phyloP scores from a whole-genome alignment of 805 yeast species.

The Candida boidinii region DNA sequence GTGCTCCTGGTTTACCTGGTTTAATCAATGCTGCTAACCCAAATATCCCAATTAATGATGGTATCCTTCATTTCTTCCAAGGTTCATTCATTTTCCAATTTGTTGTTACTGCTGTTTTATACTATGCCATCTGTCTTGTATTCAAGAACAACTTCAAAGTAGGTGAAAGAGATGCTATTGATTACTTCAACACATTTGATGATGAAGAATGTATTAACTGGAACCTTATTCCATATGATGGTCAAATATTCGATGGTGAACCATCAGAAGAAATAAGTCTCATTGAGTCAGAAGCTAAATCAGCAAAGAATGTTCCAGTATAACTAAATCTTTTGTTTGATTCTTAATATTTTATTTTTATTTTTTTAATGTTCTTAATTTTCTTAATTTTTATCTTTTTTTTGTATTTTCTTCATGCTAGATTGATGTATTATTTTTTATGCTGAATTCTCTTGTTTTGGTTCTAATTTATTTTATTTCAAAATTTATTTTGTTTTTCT shows the following conservation, averaged over 20 bases:
- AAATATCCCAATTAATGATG: constrained; percentile 17
- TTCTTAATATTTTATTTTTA: no score
- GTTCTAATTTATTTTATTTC: no score
- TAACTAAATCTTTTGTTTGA: no score
- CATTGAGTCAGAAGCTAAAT: no score
- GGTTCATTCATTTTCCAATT: constrained; percentile 37
- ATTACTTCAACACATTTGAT: constrained; percentile 23
- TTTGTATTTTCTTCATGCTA: no score
- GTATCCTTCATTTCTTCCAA: constrained; percentile 31
- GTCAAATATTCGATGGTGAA: background rate
- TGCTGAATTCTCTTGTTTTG: no score
- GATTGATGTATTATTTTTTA: no score
- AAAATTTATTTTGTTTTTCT: no score
- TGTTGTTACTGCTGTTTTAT: constrained; percentile 27
- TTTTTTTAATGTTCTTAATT: no score
- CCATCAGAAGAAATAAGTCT: background rate
- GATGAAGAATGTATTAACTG: constrained; percentile 21
- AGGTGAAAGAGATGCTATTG: constrained; percentile 23
- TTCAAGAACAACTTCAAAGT: constrained; percentile 27
- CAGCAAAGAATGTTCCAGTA: no score
- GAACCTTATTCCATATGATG: constrained; percentile 17
- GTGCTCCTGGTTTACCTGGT: constrained; percentile 45
- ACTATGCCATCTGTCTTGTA: constrained; percentile 23
- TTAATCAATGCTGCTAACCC: constrained; percentile 23
- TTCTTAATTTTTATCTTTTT: no score